Evolutionary conservation across 306 rosid species (phyloP), one percentile per base, ranked within the genome.

Genomic region (Vigna hirtella): DNA sequence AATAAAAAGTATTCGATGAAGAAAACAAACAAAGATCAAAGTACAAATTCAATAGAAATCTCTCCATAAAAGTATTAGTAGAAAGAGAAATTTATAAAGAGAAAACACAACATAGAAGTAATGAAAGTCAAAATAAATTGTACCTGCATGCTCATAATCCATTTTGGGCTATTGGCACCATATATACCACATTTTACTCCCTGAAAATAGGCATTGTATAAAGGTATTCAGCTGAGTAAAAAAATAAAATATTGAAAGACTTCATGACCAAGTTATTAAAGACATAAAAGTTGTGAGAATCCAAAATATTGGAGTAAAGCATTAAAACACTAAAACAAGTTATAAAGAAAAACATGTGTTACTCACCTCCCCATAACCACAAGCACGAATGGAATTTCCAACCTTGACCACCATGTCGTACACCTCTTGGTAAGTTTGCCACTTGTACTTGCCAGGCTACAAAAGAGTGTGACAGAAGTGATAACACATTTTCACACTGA

Each of bases 111-210:
- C 24, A 70, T 3, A 49, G 2, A 77, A 36, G 64, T 15, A 45
- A 77, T 56, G 15, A 65, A 63, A 20, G 17, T 47, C 48, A 70
- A 76, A 76, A 30, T 42, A 47, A 15, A 63, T 61, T n/a, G 66
- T 81, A 94, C 98, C 96, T 94, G 86, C 98, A 91, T 90, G 91
- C 94, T 91, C 32, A 94, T 83, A 32, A 94, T 83, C 98, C 98
- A 94, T 80, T 89, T 89, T 7, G 97, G 49, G 63, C 88, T 71
- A 73, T 94, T 94, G 85, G 76, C 88, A 53, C 98, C 98, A 82
- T 88, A 94, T 49, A 94, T 90, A 57, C 98, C 98, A 73, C 98
- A 94, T 81, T 88, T 91, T 48, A 72, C 89, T 42, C 94, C 94
- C 98, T 91, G 82, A 48, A 86, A 70, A 58, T 67, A 72, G 59